phyloP scores from a whole-genome alignment of 2,329 filamentous ascomycete genomes.

The Fonsecaea multimorphosa region DNA sequence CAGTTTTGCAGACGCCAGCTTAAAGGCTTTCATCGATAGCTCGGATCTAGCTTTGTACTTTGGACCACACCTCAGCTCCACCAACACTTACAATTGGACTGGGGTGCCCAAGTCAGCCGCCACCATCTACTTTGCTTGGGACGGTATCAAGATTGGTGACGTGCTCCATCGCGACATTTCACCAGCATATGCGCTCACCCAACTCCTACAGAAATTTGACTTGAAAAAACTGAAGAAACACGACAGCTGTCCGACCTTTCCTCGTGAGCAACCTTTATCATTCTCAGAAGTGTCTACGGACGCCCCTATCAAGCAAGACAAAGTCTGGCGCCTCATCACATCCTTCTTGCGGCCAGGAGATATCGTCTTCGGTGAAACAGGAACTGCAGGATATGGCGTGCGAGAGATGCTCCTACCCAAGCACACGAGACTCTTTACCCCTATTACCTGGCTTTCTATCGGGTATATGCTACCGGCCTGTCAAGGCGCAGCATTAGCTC shows the following conservation, averaged over 20 bases:
- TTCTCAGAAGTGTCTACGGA: not conserved
- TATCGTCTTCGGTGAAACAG: conserved; percentile 65
- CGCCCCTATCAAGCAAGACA: conserved; percentile 53
- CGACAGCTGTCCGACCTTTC: conserved; percentile 50
- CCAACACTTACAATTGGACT: conserved; percentile 47
- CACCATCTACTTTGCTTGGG: conserved; percentile 81
- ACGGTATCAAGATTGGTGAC: conserved; percentile 68
- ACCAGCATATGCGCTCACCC: not conserved
- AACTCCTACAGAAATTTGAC: not conserved
- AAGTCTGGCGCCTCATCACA: conserved; percentile 66
- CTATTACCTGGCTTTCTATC: conserved; percentile 64
- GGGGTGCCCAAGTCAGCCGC: conserved; percentile 37
- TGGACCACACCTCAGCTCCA: conserved; percentile 54
- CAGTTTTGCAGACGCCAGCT: conserved; percentile 45
- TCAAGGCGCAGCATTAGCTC: conserved; percentile 62
- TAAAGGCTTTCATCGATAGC: conserved; percentile 47
- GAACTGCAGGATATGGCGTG: conserved; percentile 64
- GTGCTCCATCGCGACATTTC: conserved; percentile 50
- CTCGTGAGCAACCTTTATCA: not conserved
- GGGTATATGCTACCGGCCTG: conserved; percentile 65
- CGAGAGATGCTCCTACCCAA: conserved; percentile 59
- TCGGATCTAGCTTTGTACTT: conserved; percentile 56
- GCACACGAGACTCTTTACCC: conserved; percentile 55
- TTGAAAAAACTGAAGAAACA: conserved; percentile 42
- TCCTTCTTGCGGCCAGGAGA: conserved; percentile 59